Percentiles rank a stretch among this genome's conserved stretches.
phyloP scores from a whole-genome alignment of 2,329 filamentous ascomycete species.

The Scedosporium boydii region DNA sequence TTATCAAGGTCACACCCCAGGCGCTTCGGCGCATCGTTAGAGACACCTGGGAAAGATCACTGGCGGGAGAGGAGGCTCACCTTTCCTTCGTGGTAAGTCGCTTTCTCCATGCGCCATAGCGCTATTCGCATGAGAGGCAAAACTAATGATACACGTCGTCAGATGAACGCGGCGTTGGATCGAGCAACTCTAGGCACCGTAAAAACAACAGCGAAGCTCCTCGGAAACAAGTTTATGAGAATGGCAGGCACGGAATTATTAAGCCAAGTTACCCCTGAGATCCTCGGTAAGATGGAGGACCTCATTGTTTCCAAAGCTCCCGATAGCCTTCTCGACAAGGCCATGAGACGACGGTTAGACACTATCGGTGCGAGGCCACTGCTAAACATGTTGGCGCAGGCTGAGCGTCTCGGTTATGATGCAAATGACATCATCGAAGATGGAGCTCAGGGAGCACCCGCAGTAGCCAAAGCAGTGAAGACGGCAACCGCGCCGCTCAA shows the following conservation, averaged over 20 bases:
- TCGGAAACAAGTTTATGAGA: conserved; percentile 33
- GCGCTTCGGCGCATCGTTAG: conserved; percentile 31
- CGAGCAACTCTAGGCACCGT: conserved; percentile 29
- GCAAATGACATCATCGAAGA: conserved; percentile 38
- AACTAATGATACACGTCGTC: neutral
- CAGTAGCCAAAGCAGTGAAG: neutral
- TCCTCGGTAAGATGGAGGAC: conserved; percentile 36
- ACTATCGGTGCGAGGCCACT: conserved; percentile 45
- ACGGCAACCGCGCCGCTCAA: neutral
- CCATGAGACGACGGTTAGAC: conserved; percentile 38
- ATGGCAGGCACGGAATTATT: conserved; percentile 32
- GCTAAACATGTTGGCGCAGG: conserved; percentile 46
- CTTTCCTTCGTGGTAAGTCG: conserved; percentile 35
- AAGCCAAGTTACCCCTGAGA: conserved; percentile 13
- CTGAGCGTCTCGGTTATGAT: conserved; percentile 49
- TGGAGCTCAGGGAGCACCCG: neutral
- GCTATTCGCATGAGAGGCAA: neutral
- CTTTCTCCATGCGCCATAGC: neutral
- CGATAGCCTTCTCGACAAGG: conserved; percentile 40
- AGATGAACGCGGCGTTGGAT: conserved; percentile 37
- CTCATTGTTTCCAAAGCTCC: conserved; percentile 36
- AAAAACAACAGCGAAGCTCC: conserved; percentile 30
- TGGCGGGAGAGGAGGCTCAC: conserved; percentile 35
- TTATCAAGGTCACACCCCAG: conserved; percentile 27
- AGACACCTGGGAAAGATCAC: conserved; percentile 34